phyloP scores from a whole-genome alignment of 192 early-diverging fungal species.

The Thoreauomyces humboldtii region DNA sequence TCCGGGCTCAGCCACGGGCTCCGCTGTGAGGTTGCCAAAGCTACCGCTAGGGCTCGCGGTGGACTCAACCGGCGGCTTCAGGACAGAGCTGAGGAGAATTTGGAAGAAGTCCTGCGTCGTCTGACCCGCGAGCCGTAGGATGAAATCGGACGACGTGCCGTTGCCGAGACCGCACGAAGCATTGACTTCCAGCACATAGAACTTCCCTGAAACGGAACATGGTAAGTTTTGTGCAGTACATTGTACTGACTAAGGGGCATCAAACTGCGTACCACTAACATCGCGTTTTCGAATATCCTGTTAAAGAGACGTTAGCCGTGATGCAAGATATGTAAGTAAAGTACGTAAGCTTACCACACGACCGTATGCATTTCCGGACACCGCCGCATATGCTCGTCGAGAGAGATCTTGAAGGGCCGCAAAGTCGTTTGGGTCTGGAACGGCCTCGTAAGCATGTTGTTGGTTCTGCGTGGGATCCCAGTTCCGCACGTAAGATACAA shows the following conservation, averaged over 20 bases:
- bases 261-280: constrained; percentile 30
- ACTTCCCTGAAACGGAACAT: constrained; percentile 36
- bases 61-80: constrained; percentile 11
- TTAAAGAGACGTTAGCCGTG: background rate
- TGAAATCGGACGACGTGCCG: constrained; percentile 37
- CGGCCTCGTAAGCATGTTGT: constrained; percentile 27
- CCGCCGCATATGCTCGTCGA: constrained; percentile 32
- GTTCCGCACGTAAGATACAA: constrained; percentile 37
- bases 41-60: background rate
- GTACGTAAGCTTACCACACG: constrained; percentile 33
- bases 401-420: constrained; percentile 37
- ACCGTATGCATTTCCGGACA: constrained; percentile 39
- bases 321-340: background rate
- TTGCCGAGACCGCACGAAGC: constrained; percentile 40
- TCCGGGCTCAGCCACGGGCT: constrained; percentile 10
- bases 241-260: background rate
- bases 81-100: constrained; percentile 29
- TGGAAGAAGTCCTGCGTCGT: constrained; percentile 43
- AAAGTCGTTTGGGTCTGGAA: constrained; percentile 29
- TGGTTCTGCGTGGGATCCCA: constrained; percentile 34
- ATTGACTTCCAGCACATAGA: constrained; percentile 39
- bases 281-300: constrained; percentile 34
- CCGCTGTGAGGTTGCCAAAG: constrained; percentile 16
- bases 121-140: constrained; percentile 39
- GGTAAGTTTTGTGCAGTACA: too few species aligned